A percentile compares a stretch with the other conserved stretches of the same genome.
Conservation (phyloP, 2,329 filamentous ascomycete genomes). For the Zelopaecilomyces penicillatus region DNA sequence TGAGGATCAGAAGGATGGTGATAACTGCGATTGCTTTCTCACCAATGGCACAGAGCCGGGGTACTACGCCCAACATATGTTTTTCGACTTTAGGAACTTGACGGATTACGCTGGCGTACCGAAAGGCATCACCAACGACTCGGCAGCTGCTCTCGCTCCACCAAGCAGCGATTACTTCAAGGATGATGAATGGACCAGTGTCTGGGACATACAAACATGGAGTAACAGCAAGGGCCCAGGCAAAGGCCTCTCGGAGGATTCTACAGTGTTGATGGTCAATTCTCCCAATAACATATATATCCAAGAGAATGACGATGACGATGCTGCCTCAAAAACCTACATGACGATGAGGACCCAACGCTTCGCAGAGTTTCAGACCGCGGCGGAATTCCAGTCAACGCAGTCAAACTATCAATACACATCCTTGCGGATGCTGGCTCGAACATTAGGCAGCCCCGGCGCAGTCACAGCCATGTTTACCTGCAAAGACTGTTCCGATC, state of each 20-base stretch:
- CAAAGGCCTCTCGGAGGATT: slow-evolving; percentile 17
- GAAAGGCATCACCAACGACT: slow-evolving; percentile 18
- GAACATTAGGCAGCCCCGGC: slow-evolving; percentile 38
- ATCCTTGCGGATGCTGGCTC: slow-evolving; percentile 41
- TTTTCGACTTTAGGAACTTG: slow-evolving; percentile 42
- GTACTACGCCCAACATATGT: slow-evolving; percentile 38
- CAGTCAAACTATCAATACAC: slow-evolving; percentile 19
- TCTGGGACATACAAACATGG: slow-evolving; percentile 34
- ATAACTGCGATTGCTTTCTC: slow-evolving; percentile 38
- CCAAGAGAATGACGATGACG: slow-evolving; percentile 30
- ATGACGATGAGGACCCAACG: slow-evolving; percentile 41
- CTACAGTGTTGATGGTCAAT: slow-evolving; percentile 29
- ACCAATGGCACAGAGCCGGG: slow-evolving; percentile 35
- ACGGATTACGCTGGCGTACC: slow-evolving; percentile 30
- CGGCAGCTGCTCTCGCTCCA: slow-evolving; percentile 19
- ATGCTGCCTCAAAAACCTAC: slow-evolving; percentile 29
- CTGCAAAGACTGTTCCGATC: slow-evolving; percentile 32
- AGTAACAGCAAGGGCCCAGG: slow-evolving; percentile 29
- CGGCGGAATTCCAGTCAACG: slow-evolving; percentile 38
- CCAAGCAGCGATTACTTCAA: slow-evolving; percentile 32
- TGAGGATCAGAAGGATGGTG: not conserved
- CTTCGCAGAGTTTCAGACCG: slow-evolving; percentile 34
- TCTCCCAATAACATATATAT: slow-evolving; percentile 39
- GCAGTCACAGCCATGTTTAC: slow-evolving; percentile 47
- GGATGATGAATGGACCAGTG: slow-evolving; percentile 24